Evolutionary conservation across 495 filamentous ascomycete genomes (phyloP).

Genomic region (Penicillium maclennaniae): DNA sequence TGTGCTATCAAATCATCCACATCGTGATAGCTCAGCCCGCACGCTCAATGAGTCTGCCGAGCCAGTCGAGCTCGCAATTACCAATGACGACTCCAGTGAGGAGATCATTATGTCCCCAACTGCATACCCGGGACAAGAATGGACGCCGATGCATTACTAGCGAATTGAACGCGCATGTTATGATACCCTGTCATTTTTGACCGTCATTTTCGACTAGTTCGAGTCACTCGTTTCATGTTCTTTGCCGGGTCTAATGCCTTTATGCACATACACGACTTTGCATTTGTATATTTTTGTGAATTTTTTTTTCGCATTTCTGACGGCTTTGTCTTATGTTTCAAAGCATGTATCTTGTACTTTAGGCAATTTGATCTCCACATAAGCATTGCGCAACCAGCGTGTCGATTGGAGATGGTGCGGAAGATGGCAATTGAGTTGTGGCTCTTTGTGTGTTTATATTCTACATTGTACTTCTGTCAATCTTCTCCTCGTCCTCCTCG

Average conservation of each 20-base stretch:
- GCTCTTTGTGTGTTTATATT: no score
- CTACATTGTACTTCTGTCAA: no score
- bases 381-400: no score
- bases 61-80: constrained; percentile 39
- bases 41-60: constrained; percentile 18
- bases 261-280: not conserved
- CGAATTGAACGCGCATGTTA: constrained; percentile 4
- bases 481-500: no score
- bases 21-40: constrained; percentile 18
- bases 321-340: not conserved
- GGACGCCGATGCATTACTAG: constrained; percentile 53
- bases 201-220: not conserved
- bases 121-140: constrained; percentile 79
- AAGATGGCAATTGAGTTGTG: no score
- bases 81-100: constrained; percentile 51
- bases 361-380: not conserved
- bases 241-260: no score
- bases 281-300: not conserved
- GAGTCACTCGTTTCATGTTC: not conserved
- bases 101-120: constrained; percentile 69
- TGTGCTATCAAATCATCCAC: constrained; percentile 20
- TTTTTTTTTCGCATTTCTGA: not conserved
- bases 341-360: not conserved
- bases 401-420: no score
- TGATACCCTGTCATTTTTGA: constrained; percentile 19